Conservation (phyloP, 176 grass and related monocot genomes). For the Carex myosuroides region DNA sequence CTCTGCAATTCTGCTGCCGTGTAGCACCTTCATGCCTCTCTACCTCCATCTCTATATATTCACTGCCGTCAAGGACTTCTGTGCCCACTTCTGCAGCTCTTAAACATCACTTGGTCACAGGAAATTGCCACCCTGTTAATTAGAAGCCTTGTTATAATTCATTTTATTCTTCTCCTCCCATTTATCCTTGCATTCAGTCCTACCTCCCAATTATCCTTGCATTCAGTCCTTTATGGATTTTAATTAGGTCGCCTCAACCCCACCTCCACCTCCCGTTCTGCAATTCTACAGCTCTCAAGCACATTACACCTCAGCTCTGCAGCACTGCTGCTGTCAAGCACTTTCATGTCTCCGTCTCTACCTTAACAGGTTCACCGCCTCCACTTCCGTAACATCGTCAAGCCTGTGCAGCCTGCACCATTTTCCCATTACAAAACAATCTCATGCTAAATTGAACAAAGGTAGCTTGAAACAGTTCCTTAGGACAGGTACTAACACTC, state of each 20-base stretch:
- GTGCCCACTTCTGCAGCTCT: too few species aligned
- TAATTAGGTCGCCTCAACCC: too few species aligned
- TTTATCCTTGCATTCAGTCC: not conserved
- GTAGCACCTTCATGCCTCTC: not conserved
- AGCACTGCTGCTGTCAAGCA: too few species aligned
- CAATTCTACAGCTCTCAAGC: too few species aligned
- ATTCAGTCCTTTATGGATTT: too few species aligned
- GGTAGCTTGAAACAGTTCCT: not conserved
- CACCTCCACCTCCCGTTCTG: too few species aligned
- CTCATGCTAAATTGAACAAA: not conserved
- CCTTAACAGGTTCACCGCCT: not conserved
- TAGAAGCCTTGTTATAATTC: not conserved
- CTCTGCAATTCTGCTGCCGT: not conserved
- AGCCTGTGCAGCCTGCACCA: not conserved
- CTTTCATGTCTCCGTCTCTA: too few species aligned
- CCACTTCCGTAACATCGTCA: not conserved
- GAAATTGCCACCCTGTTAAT: not conserved
- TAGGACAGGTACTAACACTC: too few species aligned
- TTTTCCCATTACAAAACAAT: not conserved
- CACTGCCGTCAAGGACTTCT: too few species aligned
- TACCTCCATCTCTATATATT: not conserved
- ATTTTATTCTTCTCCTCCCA: too few species aligned
- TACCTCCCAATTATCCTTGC: not conserved
- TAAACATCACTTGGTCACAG: not conserved
- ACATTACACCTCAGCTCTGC: too few species aligned